Evolutionary conservation across 192 early-diverging fungal species (phyloP), one percentile per base, ranked within the genome.

Genomic region (Backusella tuberculispora): DNA sequence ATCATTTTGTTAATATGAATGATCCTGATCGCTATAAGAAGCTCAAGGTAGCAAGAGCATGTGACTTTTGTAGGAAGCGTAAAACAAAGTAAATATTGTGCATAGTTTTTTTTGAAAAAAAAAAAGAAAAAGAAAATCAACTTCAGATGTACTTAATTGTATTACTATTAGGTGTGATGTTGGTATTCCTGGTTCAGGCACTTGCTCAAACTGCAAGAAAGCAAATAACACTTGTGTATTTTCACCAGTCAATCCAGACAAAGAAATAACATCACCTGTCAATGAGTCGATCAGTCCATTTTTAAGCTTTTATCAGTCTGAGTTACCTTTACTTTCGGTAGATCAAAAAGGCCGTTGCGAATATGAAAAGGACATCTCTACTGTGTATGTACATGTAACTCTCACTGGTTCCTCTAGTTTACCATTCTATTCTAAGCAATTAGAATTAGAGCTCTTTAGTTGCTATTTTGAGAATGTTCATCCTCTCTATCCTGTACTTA

Each of bases 21-120:
- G 78, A 79, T 46, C 78, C 78, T 53, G 43, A 74, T 70, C 65
- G 72, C 19, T 79, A 79, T 60, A 79, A 79, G 56, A 63, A 72
- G 21, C 47, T 79, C 44, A 79, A 79, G 38, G 78, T 79, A 8
- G 29, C 69, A 24, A 47, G 73, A 43, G 78, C 78, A 15, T 79
- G 78, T 68, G 71, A 74, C 6, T 74, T 71, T 67, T 79, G 78
- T 72, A 68, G 78, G 24, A 70, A 74, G 26, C 68, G 78, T 5
- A 79, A 79, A 75, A 63, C 74, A 38, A 79, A 79, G 78, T 79
- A 66, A 79, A 72, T 71, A 53, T 13, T 15, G 26, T 14, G 1
- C 37, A 37, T 15, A 34, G 2, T 13, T 21, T 24, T 21, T 60
- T 4, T 24, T 13, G 21, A 4, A 6, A 5, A 4, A 50, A 19